phyloP scores from a whole-genome alignment of 1,284 basidiomycete genomes.

The Microbotryomycetes sp. region DNA sequence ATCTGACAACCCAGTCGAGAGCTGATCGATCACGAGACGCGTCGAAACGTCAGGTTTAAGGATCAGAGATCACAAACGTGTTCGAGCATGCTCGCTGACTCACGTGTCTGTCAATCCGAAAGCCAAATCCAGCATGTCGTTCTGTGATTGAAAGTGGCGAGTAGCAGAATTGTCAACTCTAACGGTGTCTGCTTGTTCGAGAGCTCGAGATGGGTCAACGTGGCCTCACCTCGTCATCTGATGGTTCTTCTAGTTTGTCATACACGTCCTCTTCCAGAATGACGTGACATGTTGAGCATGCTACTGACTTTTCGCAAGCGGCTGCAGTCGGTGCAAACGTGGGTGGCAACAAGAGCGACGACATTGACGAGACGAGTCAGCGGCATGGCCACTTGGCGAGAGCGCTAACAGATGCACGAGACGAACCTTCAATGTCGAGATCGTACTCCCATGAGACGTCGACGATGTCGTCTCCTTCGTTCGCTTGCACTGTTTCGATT shows the following conservation, averaged over 20 bases:
- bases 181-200: background rate
- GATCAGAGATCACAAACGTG: background rate
- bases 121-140: slow-evolving; percentile 97
- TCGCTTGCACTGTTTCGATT: slow-evolving; percentile 78
- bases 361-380: background rate
- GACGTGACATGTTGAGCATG: slow-evolving; percentile 96
- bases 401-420: background rate
- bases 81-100: slow-evolving; percentile 34
- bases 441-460: slow-evolving; percentile 92
- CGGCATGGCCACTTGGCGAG: background rate
- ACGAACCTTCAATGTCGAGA: slow-evolving; percentile 88
- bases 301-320: slow-evolving; percentile 92
- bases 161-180: background rate
- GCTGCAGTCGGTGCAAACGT: slow-evolving; percentile 49
- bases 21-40: slow-evolving; percentile 42
- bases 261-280: slow-evolving; percentile 78
- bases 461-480: slow-evolving; percentile 88
- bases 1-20: slow-evolving; percentile 70
- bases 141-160: background rate
- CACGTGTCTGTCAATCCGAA: slow-evolving; percentile 95
- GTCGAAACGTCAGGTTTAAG: background rate
- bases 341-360: background rate
- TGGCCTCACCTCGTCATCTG: slow-evolving; percentile 75
- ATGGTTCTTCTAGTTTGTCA: slow-evolving; percentile 79
- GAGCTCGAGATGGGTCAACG: slow-evolving; percentile 4